These are phyloP conservation scores for Thraustochytrium striatum DNA, from an alignment of 352 stramenopile species.

Conservation along the genomic window DNA sequence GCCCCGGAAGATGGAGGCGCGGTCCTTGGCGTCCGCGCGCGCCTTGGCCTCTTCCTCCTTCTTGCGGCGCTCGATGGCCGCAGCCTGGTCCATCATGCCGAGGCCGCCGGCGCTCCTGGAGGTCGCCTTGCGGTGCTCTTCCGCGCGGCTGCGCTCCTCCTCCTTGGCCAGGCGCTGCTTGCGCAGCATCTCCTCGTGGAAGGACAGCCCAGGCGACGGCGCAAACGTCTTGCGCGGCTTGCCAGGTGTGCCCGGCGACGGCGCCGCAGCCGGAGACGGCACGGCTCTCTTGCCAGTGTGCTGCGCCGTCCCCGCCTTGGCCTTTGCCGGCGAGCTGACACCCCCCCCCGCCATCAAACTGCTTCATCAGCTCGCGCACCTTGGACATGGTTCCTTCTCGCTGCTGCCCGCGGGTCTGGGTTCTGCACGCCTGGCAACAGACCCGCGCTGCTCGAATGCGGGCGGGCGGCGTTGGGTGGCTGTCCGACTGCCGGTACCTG, in stretches of 20 bases:
- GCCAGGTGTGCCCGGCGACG: background rate
- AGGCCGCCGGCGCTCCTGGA: background rate
- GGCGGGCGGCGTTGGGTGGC: too few species aligned
- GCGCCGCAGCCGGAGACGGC: background rate
- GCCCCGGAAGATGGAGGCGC: background rate
- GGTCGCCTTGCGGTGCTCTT: constrained; percentile 28
- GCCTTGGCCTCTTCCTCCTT: constrained; percentile 20
- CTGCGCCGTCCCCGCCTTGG: background rate
- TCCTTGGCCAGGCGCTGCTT: constrained; percentile 9
- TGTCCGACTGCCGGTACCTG: too few species aligned
- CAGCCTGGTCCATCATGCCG: background rate
- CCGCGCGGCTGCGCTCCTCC: background rate
- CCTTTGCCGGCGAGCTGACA: constrained; percentile 1
- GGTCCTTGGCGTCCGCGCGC: background rate
- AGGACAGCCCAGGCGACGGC: constrained; percentile 5
- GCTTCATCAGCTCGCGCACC: constrained; percentile 18
- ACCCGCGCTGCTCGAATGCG: too few species aligned
- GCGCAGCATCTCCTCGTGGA: constrained; percentile 39
- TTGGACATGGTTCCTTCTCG: too few species aligned
- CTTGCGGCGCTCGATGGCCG: constrained; percentile 7
- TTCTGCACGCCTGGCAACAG: too few species aligned
- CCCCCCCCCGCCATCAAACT: background rate
- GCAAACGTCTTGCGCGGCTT: background rate
- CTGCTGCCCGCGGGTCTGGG: too few species aligned
- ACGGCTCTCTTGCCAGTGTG: background rate